These are phyloP conservation scores for Aethionema arabicum DNA, from an alignment of 345 rosid species.

Conservation along the genomic window DNA sequence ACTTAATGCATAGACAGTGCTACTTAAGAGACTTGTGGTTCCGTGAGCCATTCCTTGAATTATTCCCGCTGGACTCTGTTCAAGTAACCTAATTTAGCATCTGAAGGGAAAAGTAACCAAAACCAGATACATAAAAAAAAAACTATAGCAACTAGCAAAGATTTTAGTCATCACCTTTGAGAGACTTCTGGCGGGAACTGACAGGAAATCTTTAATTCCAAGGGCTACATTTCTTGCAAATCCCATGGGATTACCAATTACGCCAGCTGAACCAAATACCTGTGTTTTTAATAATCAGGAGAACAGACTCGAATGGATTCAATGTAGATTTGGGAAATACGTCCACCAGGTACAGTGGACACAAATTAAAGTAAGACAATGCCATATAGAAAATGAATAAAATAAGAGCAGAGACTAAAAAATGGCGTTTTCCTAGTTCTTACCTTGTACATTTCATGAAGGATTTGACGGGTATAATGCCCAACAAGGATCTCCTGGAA, in stretches of 20 bases:
- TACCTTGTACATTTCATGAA: conserved; percentile 98
- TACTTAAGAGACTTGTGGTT: conserved; percentile 84
- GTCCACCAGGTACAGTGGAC: conserved; percentile 1
- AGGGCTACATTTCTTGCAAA: conserved; percentile 86
- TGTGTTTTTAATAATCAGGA: conserved; percentile 38
- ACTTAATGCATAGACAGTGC: conserved; percentile 87
- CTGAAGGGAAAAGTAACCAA: conserved; percentile 6
- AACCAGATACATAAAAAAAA: conserved; percentile 6
- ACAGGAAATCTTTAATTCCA: conserved; percentile 87
- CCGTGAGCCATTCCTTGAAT: conserved; percentile 93
- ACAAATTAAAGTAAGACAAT: conserved; percentile 2
- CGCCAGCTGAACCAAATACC: conserved; percentile 98
- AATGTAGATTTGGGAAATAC: conserved; percentile 6
- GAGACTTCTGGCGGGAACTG: conserved; percentile 78
- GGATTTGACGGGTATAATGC: conserved; percentile 82
- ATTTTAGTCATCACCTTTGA: conserved; percentile 53
- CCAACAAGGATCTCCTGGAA: conserved; percentile 79
- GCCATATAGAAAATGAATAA: conserved; percentile 7
- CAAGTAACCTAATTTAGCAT: conserved; percentile 28
- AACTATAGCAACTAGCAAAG: conserved; percentile 1
- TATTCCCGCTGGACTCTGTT: conserved; percentile 85
- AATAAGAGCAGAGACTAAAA: conserved; percentile 5
- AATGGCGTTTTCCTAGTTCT: conserved; percentile 9
- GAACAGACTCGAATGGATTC: not conserved
- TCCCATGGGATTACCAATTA: conserved; percentile 96